Evolutionary conservation across 495 filamentous ascomycete species (phyloP), one percentile per base, ranked within the genome.

Genomic region (Chaetomidium leptoderma): DNA sequence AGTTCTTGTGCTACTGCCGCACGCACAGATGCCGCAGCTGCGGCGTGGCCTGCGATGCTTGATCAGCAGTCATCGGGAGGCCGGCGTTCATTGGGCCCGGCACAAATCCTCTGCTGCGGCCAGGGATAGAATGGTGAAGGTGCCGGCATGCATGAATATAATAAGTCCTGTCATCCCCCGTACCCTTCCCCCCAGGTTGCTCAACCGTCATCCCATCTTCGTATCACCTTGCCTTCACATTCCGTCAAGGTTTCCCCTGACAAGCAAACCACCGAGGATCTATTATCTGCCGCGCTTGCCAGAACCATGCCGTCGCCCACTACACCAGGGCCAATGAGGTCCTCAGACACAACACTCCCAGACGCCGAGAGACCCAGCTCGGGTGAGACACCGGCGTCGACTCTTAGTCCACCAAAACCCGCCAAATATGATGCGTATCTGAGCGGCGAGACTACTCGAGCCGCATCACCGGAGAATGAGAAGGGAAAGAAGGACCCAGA

Each of bases 371-470:
- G 46, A 7, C 62, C 57, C 10, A 26, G 21, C n/a, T 45, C 52
- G 13, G 35, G 24, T 35, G 32, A 24, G 5, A 14, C 23, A 29
- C 32, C 35, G 29, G 44, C 29, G 17, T 14, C 43, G 8, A 53
- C 29, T 24, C 59, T 57, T 1, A 56, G 32, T 27, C 55, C 60
- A 0, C 49, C 57, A 7, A 45, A 50, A 0, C 36, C 37, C 10
- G 17, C 39, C 48, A 30, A 27, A 16, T 52, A 61, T 30, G 55
- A 54, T 19, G 58, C 55, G 35, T 59, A 63, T 42, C 55, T 61
- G 14, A 66, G 55, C 55, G 42, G 47, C 33, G 47, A 19, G 21
- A 61, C 54, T 8, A 66, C 64, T n/a, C 51, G 58, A 0, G 55
- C 61, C 3, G 33, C 58, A 2, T 61, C 64, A 0, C 46, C 53